phyloP scores from a whole-genome alignment of 163 green algal species.

The Chlorella variabilis region DNA sequence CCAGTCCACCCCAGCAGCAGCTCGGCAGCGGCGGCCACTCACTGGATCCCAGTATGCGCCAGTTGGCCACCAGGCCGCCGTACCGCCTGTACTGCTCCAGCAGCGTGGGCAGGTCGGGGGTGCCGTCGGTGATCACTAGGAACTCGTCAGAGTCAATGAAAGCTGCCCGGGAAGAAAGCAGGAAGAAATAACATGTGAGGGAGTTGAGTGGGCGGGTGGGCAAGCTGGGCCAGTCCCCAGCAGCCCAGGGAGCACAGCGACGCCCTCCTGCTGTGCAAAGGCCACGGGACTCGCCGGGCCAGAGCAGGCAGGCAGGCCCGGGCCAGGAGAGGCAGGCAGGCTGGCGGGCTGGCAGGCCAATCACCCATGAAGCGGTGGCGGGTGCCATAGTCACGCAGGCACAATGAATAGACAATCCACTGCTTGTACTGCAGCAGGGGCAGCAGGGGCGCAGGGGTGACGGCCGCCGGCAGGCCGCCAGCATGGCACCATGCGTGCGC shows the following conservation, averaged over 20 bases:
- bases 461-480: no score
- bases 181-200: neutral
- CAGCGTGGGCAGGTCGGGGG: neutral
- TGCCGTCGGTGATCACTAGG: neutral
- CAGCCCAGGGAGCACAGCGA: no score
- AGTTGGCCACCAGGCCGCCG: slow-evolving; percentile 8
- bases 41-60: slow-evolving; percentile 2
- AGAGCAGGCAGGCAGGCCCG: no score
- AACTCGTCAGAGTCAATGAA: slow-evolving; percentile 12
- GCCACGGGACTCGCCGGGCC: no score
- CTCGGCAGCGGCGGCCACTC: neutral
- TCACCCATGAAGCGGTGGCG: slow-evolving; percentile 4
- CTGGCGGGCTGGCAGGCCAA: no score
- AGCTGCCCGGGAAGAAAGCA: neutral
- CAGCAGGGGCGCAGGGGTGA: no score
- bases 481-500: neutral
- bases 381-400: neutral
- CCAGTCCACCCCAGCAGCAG: neutral
- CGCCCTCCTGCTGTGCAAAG: no score
- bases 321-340: no score
- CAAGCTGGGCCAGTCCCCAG: neutral
- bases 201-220: neutral
- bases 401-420: neutral
- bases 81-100: neutral
- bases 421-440: neutral